Percentiles rank a stretch among this genome's conserved stretches.
Conservation (phyloP, 129 eudicot species). For the Flaveria linearis region DNA sequence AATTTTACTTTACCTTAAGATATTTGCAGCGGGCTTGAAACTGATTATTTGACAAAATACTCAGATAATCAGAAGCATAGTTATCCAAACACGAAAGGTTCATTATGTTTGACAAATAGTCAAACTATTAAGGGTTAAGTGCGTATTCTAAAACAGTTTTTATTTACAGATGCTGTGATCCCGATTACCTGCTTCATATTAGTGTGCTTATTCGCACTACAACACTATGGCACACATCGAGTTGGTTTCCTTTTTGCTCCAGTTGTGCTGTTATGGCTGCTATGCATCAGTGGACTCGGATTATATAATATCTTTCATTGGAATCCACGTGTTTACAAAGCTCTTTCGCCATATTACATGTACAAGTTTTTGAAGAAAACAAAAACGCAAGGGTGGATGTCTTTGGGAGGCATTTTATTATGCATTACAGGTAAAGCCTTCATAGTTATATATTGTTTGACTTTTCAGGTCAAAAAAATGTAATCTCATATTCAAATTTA, state of each 20-base stretch:
- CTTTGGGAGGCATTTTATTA: conserved; percentile 81
- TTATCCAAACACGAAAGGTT: not conserved
- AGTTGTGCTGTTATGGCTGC: conserved; percentile 69
- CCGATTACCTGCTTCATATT: conserved; percentile 91
- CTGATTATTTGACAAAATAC: not conserved
- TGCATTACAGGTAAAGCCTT: conserved; percentile 80
- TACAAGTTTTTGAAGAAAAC: conserved; percentile 87
- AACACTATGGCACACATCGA: conserved; percentile 95
- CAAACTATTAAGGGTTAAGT: not conserved
- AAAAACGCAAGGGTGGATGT: conserved; percentile 87
- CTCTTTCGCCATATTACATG: conserved; percentile 94
- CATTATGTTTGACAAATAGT: conserved; percentile 2
- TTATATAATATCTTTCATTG: conserved; percentile 73
- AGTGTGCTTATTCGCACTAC: conserved; percentile 88
- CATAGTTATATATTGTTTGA: not conserved
- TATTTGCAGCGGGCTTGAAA: not conserved
- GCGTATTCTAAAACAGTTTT: not conserved
- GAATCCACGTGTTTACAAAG: conserved; percentile 84
- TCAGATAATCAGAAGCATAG: not conserved
- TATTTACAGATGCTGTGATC: conserved; percentile 79
- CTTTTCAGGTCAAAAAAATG: not conserved
- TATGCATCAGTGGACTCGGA: conserved; percentile 89
- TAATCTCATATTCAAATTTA: not conserved
- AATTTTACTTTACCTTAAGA: not conserved
- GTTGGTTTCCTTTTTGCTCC: conserved; percentile 91